Percentiles rank a stretch among this genome's conserved stretches.
Evolutionary conservation across 2,329 filamentous ascomycete genomes (phyloP).

Genomic region (Apiospora phragmitis): DNA sequence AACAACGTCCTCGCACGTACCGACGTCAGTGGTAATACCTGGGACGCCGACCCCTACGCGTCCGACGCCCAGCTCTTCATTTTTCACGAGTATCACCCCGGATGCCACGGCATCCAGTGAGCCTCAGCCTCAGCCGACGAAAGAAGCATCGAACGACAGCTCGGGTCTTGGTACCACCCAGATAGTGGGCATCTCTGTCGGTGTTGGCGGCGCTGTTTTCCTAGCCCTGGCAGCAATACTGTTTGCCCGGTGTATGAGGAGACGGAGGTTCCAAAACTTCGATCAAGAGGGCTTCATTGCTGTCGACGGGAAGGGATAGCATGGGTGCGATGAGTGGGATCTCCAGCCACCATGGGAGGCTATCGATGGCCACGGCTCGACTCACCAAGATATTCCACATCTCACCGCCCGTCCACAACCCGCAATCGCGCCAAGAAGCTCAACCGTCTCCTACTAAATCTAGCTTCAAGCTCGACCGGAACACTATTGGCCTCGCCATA

Average conservation of each 20-base stretch:
- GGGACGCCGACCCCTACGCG: background rate
- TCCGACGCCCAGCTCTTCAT: slow-evolving; percentile 19
- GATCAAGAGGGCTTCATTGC: slow-evolving; percentile 40
- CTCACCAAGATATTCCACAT: slow-evolving; percentile 38
- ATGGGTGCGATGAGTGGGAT: slow-evolving; percentile 21
- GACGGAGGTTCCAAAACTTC: slow-evolving; percentile 36
- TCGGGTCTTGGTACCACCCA: slow-evolving; percentile 40
- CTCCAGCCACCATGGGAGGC: slow-evolving; percentile 6
- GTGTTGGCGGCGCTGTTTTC: slow-evolving; percentile 48
- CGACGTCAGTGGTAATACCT: slow-evolving; percentile 11
- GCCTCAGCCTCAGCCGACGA: slow-evolving; percentile 11
- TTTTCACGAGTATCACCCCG: slow-evolving; percentile 26
- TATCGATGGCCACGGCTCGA: slow-evolving; percentile 17
- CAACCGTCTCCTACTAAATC: slow-evolving; percentile 17
- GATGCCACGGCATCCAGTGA: slow-evolving; percentile 15
- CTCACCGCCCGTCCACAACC: slow-evolving; percentile 38
- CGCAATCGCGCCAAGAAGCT: slow-evolving; percentile 27
- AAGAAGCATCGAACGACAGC: slow-evolving; percentile 7
- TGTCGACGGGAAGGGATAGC: slow-evolving; percentile 39
- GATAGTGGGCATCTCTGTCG: slow-evolving; percentile 60
- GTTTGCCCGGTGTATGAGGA: slow-evolving; percentile 43
- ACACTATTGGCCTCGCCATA: slow-evolving; percentile 47
- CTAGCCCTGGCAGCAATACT: slow-evolving; percentile 51
- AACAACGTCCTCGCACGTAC: slow-evolving; percentile 14
- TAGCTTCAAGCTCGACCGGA: slow-evolving; percentile 21